Conservation (phyloP, 768 basidiomycete species). For the Serpula lacrymans region DNA sequence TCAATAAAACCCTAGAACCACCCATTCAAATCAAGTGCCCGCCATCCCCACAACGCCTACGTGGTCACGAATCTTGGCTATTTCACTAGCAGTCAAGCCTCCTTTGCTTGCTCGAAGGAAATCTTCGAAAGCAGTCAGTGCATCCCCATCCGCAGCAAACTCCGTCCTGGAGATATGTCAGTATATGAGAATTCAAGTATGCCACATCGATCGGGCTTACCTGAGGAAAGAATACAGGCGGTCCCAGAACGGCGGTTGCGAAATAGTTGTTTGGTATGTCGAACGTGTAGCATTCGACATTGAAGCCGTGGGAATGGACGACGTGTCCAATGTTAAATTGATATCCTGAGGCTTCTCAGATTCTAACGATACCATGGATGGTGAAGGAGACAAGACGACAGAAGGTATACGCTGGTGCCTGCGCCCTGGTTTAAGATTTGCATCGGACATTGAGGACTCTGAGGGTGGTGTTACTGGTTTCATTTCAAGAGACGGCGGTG, state of each 20-base stretch:
- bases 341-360: constrained; percentile 54
- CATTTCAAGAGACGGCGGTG: constrained; percentile 14
- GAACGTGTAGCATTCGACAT: constrained; percentile 34
- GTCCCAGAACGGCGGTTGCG: constrained; percentile 79
- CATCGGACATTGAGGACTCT: constrained; percentile 12
- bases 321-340: constrained; percentile 63
- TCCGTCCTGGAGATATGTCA: constrained; percentile 42
- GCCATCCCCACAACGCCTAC: constrained; percentile 90
- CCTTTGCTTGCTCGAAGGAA: constrained; percentile 83
- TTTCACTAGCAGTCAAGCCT: constrained; percentile 76
- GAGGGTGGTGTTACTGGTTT: constrained; percentile 7
- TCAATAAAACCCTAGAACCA: background rate
- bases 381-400: constrained; percentile 75
- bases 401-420: constrained; percentile 70
- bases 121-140: constrained; percentile 75
- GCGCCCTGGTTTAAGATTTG: constrained; percentile 22
- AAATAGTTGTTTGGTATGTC: constrained; percentile 45
- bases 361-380: constrained; percentile 43
- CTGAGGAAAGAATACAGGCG: constrained; percentile 61
- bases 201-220: constrained; percentile 25
- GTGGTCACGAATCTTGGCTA: constrained; percentile 87
- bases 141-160: constrained; percentile 62
- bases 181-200: constrained; percentile 6
- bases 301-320: constrained; percentile 44
- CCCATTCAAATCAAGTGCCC: constrained; percentile 47